phyloP scores from a whole-genome alignment of 345 rosid species.

The Jatropha curcas region DNA sequence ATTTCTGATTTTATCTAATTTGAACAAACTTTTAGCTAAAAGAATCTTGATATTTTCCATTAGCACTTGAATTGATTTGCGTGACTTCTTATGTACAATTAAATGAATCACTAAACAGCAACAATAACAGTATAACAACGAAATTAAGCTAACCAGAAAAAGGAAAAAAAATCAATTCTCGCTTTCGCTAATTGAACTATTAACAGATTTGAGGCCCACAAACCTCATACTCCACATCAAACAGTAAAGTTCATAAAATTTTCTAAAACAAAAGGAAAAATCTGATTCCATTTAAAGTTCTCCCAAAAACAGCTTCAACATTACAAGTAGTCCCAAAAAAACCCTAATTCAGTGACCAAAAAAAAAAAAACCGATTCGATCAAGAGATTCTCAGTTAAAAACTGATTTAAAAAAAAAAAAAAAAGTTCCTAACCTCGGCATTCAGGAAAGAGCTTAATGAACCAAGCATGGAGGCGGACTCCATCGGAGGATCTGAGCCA shows the following conservation, averaged over 20 bases:
- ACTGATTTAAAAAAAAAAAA: too few species aligned
- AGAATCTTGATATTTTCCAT: not conserved
- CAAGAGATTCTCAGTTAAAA: not conserved
- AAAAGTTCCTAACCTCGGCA: slow-evolving; percentile 55
- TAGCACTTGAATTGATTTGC: not conserved
- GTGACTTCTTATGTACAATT: too few species aligned
- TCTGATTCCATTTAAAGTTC: not conserved
- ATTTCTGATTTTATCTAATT: not conserved
- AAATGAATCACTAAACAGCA: not conserved
- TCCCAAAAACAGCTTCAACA: not conserved
- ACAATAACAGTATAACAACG: too few species aligned
- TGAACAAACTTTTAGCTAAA: not conserved
- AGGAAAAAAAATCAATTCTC: not conserved
- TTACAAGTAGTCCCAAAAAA: not conserved
- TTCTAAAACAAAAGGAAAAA: not conserved
- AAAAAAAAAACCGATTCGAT: not conserved
- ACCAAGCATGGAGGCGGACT: slow-evolving; percentile 92
- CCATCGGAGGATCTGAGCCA: slow-evolving; percentile 98
- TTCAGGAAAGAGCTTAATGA: slow-evolving; percentile 78
- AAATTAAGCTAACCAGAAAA: not conserved
- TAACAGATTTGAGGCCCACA: not conserved
- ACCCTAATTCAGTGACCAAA: slow-evolving; percentile 25
- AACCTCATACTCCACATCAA: not conserved
- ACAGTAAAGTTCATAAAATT: not conserved
- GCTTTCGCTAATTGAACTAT: not conserved